Base-by-base conservation (phyloP, 1,284 basidiomycete genomes). In the Cystobasidium sp. region DNA sequence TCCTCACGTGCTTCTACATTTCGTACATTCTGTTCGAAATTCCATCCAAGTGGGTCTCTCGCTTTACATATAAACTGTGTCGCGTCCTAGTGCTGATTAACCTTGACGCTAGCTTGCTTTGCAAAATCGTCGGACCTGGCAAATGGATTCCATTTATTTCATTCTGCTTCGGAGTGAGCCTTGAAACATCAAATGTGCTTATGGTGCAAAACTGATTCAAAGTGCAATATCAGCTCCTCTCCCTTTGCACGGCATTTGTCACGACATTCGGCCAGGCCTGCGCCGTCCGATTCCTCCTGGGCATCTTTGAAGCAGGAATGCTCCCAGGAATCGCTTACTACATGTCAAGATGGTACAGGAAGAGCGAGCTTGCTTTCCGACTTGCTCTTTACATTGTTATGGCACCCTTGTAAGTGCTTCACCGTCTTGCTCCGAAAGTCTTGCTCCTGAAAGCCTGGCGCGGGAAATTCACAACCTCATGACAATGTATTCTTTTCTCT, bases 61-160 rank as follows among this genome's bases (percentile, higher is more conserved):
- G 4, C 20, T 6, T 51, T 1, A 22, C 18, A 31, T 10, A 12
- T 56, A 3, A 56, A 12, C 18, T 4, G 39, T 43, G n/a, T 18
- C 31, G 14, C 37, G 16, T 16, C 43, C 18, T 18, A 1, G 20
- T 43, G 44, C 46, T 58, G 18, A 58, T 31, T 46, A 10, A 1
- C 43, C 20, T 10, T 46, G n/a, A 3, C 53, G 44, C 86, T 9
- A 89, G 88, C 77, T 80, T 89, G 52, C 75, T 88, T 49, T 76
- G 83, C 39, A 78, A 88, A 86, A 82, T 81, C 58, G 81, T 89
- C 8, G 88, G 88, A 1, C 87, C 88, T 3, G 76, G 76, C 20
- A 61, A 61, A 41, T 78, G 75, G 61, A 75, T 82, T 22, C 81
- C 82, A 31, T 41, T 76, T 31, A 78, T 80, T 68, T 75, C 79